These are phyloP conservation scores for Melampsora medusae DNA, from an alignment of 1,284 basidiomycete genomes.

Conservation along the genomic window DNA sequence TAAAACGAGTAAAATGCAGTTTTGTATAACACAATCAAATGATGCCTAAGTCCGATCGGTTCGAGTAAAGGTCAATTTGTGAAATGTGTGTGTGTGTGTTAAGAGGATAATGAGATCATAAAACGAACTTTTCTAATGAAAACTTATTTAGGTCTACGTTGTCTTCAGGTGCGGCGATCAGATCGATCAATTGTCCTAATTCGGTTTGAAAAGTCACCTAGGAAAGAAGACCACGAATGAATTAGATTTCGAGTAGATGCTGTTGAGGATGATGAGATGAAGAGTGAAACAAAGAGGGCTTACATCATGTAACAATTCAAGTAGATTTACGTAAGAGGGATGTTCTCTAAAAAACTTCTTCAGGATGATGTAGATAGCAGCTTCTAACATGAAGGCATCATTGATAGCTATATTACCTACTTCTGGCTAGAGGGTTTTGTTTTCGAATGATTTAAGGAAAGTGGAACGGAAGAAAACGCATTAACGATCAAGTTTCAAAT, in stretches of 20 bases:
- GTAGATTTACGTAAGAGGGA: slow-evolving; percentile 77
- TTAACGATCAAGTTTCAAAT: background rate
- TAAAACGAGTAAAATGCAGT: slow-evolving; percentile 99
- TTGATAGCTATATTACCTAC: slow-evolving; percentile 91
- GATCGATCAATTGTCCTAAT: slow-evolving; percentile 90
- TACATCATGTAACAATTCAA: slow-evolving; percentile 87
- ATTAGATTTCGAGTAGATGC: background rate
- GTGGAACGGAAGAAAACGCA: background rate
- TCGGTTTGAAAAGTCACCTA: slow-evolving; percentile 89
- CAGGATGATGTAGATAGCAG: slow-evolving; percentile 84
- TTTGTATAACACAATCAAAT: slow-evolving; percentile 93
- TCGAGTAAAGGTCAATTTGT: background rate
- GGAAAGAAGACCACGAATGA: background rate
- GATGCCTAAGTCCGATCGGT: slow-evolving; percentile 64
- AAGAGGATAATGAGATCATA: background rate
- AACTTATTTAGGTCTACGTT: slow-evolving; percentile 82
- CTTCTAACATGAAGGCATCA: slow-evolving; percentile 94
- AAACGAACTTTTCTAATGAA: slow-evolving; percentile 67
- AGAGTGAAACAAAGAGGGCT: slow-evolving; percentile 47
- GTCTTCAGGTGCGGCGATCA: slow-evolving; percentile 92
- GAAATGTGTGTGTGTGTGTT: slow-evolving; percentile 3
- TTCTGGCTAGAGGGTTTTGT: slow-evolving; percentile 55
- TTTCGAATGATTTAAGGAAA: too few species aligned
- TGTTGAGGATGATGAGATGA: background rate
- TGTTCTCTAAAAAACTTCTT: slow-evolving; percentile 82